A percentile compares a stretch with the other conserved stretches of the same genome.
phyloP scores from a whole-genome alignment of 139 green algal genomes.

The Picochlorum sp. region DNA sequence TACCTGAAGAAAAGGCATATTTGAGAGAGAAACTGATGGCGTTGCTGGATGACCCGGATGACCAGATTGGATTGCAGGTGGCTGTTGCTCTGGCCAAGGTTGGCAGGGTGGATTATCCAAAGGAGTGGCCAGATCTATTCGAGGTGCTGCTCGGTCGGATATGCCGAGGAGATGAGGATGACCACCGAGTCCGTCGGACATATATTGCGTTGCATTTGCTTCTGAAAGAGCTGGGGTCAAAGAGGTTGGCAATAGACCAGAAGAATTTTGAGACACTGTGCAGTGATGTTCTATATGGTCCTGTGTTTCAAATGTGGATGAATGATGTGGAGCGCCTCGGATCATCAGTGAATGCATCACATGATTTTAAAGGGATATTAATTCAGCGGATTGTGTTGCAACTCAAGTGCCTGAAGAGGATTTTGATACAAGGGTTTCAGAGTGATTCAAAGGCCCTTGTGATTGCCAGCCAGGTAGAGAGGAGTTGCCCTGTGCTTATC shows the following conservation, averaged over 20 bases:
- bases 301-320: conserved; percentile 66
- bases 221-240: conserved; percentile 91
- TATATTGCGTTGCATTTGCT: conserved; percentile 86
- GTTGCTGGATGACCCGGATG: conserved; percentile 70
- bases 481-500: background rate
- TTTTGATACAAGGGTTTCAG: conserved; percentile 73
- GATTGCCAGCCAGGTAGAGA: conserved; percentile 20
- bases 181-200: conserved; percentile 37
- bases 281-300: conserved; percentile 56
- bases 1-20: conserved; percentile 70
- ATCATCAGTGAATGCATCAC: conserved; percentile 21
- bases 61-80: conserved; percentile 73
- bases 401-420: conserved; percentile 73
- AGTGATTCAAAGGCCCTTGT: conserved; percentile 49
- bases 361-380: conserved; percentile 5
- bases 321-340: conserved; percentile 41
- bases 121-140: conserved; percentile 76
- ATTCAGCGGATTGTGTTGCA: conserved; percentile 85
- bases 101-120: conserved; percentile 78
- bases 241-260: conserved; percentile 77
- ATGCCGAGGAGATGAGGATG: background rate
- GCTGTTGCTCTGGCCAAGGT: conserved; percentile 80
- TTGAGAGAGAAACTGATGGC: conserved; percentile 54
- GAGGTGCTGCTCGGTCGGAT: conserved; percentile 43
- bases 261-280: conserved; percentile 69